Evolutionary conservation across 2,329 filamentous ascomycete genomes (phyloP), one percentile per base, ranked within the genome.

Genomic region (Exophiala aquamarina): DNA sequence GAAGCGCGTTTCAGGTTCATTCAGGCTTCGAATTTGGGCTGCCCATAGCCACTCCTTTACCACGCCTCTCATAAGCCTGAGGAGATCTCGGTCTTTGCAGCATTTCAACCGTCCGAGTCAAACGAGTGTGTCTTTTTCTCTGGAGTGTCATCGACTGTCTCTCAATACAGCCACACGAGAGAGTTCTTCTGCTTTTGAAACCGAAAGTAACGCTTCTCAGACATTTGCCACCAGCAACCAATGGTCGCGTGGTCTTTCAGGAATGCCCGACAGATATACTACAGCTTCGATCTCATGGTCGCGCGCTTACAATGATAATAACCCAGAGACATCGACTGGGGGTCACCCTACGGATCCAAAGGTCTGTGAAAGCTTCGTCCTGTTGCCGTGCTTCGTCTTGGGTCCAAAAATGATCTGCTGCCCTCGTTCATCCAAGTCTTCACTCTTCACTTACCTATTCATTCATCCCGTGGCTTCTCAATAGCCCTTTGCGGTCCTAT

Each of bases 21-120:
- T 26, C 38, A 47, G 31, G 21, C 40, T 36, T 11, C 33, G n/a
- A n/a, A 35, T 15, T 19, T 40, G 41, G 31, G 33, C 45, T 15
- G 49, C 43, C 47, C 37, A 28, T 42, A 57, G 40, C 56, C 56
- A 58, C 39, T 58, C 56, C 47, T 46, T 55, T 19, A 13, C n/a
- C 11, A 34, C 23, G 31, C 39, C 44, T 18, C 21, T 39, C 20
- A 18, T 33, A 45, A 21, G 47, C 41, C 36, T 57, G 52, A 52
- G 44, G 48, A 48, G 40, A 42, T 23, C 39, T 42, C 15, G 17
- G 13, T 10, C 28, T 47, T 19, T 47, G 39, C 34, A 19, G 28
- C 23, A 32, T 26, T 26, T 26, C 6, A 44, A 23, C 29, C n/a
- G 29, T 26, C 43, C 41, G 36, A 34, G 26, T 47, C 41, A 36